Conservation (phyloP, 2,329 filamentous ascomycete genomes). For the Spiromastix sp. region DNA sequence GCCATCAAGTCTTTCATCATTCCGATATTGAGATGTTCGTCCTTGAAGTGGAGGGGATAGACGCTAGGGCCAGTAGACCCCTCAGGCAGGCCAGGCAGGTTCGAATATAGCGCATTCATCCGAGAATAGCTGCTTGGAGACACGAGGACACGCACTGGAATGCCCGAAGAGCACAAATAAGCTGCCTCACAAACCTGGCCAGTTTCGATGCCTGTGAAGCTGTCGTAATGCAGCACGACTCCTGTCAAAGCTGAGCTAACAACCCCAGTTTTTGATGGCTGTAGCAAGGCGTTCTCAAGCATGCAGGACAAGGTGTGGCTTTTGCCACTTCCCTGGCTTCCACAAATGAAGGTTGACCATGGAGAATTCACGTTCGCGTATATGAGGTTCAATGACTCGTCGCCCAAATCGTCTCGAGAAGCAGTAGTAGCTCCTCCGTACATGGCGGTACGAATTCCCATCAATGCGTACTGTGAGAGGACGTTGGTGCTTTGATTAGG, state of each 20-base stretch:
- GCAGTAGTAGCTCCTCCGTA: slow-evolving; percentile 10
- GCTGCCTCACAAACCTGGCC: slow-evolving; percentile 45
- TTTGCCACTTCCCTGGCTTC: slow-evolving; percentile 53
- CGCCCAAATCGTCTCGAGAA: neutral
- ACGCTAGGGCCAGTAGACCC: slow-evolving; percentile 30
- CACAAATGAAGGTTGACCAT: slow-evolving; percentile 52
- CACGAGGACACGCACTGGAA: slow-evolving; percentile 43
- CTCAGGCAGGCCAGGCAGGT: slow-evolving; percentile 23
- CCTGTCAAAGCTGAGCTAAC: slow-evolving; percentile 41
- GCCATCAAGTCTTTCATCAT: slow-evolving; percentile 49
- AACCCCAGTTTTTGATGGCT: slow-evolving; percentile 26
- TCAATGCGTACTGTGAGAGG: slow-evolving; percentile 17
- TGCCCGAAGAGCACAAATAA: slow-evolving; percentile 38
- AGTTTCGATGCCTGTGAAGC: slow-evolving; percentile 27
- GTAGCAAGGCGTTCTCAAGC: slow-evolving; percentile 35
- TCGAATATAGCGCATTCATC: slow-evolving; percentile 34
- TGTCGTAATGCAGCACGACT: slow-evolving; percentile 48
- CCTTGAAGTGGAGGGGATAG: slow-evolving; percentile 35
- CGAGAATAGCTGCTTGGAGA: slow-evolving; percentile 37
- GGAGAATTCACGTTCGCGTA: slow-evolving; percentile 43
- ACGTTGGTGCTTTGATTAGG: too few species aligned
- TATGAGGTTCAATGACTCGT: slow-evolving; percentile 13
- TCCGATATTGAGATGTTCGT: slow-evolving; percentile 40
- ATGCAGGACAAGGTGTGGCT: slow-evolving; percentile 50
- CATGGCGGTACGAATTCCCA: slow-evolving; percentile 13